These are phyloP conservation scores for Lepidium aucheri DNA, from an alignment of 345 rosid genomes.

Conservation along the genomic window DNA sequence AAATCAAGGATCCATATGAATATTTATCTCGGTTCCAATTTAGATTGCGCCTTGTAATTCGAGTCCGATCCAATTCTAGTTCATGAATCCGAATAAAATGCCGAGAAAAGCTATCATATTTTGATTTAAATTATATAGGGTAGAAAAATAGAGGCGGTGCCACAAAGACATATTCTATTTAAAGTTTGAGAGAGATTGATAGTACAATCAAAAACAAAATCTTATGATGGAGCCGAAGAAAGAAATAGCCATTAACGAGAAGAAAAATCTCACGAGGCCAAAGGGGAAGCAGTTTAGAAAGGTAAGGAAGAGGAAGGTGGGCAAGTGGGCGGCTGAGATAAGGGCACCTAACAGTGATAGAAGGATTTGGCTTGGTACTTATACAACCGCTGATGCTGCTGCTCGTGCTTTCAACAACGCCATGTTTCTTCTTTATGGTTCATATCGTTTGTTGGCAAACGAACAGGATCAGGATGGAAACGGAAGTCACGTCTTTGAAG, in stretches of 20 bases:
- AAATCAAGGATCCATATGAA: too few relatives aligned
- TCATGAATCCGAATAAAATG: too few relatives aligned
- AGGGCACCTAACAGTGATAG: constrained; percentile 47
- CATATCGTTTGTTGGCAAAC: too few relatives aligned
- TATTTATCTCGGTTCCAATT: too few relatives aligned
- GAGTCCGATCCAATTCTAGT: too few relatives aligned
- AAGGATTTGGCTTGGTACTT: constrained; percentile 62
- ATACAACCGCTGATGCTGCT: constrained; percentile 49
- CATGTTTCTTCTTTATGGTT: too few relatives aligned
- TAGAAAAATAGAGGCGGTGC: too few relatives aligned
- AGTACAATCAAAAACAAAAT: neutral
- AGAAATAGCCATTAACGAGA: neutral
- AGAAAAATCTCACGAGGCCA: neutral
- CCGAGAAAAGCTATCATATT: too few relatives aligned
- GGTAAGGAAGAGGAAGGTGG: constrained; percentile 73
- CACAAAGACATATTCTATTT: too few relatives aligned
- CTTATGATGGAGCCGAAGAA: neutral
- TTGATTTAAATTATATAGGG: too few relatives aligned
- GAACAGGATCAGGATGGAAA: too few relatives aligned
- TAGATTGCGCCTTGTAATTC: too few relatives aligned
- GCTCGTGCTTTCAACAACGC: constrained; percentile 72
- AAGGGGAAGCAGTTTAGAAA: constrained; percentile 35
- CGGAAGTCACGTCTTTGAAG: neutral
- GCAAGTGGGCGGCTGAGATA: constrained; percentile 70
- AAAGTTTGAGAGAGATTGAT: neutral